Conservation (phyloP, 345 rosid species). For the Cardamine chenopodiifolia region DNA sequence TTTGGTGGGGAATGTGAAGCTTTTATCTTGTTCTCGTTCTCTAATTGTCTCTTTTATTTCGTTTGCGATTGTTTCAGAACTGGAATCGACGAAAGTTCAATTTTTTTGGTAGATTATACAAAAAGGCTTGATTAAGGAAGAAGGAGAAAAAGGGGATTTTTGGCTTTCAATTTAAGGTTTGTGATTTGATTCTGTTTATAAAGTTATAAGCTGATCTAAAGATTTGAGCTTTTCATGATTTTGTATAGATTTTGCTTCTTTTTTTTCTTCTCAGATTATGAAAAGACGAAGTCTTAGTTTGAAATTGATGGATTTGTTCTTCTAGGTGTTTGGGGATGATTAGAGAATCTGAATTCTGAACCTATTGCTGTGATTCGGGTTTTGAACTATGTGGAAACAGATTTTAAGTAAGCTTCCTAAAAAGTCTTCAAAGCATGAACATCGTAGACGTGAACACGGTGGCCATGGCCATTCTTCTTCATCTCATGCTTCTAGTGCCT, state of each 20-base stretch:
- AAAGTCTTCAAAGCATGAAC: constrained; percentile 71
- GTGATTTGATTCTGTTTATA: constrained; percentile 30
- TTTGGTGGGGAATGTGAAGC: constrained; percentile 13
- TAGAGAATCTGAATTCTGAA: constrained; percentile 30
- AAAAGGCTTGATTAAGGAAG: constrained; percentile 29
- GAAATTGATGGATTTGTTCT: constrained; percentile 13
- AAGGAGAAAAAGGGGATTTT: constrained; percentile 18
- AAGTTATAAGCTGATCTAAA: constrained; percentile 28
- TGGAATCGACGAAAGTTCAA: constrained; percentile 36
- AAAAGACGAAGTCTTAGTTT: constrained; percentile 8
- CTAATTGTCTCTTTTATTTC: constrained; percentile 27
- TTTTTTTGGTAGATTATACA: constrained; percentile 19
- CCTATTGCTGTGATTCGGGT: not conserved
- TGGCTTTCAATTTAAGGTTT: constrained; percentile 32
- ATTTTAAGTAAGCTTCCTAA: constrained; percentile 83
- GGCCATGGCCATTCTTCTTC: constrained; percentile 47
- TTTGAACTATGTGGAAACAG: constrained; percentile 69
- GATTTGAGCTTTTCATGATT: constrained; percentile 15
- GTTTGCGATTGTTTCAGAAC: constrained; percentile 15
- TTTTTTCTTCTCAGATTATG: constrained; percentile 18
- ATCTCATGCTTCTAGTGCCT: constrained; percentile 41
- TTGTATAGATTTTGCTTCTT: not conserved
- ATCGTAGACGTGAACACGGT: constrained; percentile 58
- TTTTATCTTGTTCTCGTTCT: constrained; percentile 20
- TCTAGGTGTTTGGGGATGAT: constrained; percentile 22